Evolutionary conservation across 805 yeast genomes (phyloP).

Genomic region (Babjeviella inositovora): DNA sequence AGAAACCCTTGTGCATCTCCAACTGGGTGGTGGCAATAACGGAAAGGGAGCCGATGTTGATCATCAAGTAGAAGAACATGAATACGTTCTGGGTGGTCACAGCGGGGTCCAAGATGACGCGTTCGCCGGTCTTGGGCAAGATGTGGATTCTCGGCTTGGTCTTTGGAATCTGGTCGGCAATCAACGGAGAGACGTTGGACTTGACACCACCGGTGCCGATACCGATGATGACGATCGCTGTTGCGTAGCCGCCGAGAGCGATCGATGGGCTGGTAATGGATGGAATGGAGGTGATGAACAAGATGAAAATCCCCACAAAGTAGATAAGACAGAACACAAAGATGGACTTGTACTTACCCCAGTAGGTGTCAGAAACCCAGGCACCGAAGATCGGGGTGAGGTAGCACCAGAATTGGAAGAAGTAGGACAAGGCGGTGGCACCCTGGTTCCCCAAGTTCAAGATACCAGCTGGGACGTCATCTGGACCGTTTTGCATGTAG

Average conservation of each 20-base stretch:
- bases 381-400: conserved; percentile 71
- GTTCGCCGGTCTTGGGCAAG: conserved; percentile 43
- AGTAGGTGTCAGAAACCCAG: conserved; percentile 54
- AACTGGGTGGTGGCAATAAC: conserved; percentile 66
- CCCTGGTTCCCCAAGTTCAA: conserved; percentile 41
- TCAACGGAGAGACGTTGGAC: conserved; percentile 57
- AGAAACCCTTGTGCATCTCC: conserved; percentile 49
- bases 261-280: conserved; percentile 27
- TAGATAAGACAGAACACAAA: conserved; percentile 42
- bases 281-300: conserved; percentile 59
- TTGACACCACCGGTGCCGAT: conserved; percentile 74
- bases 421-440: conserved; percentile 59
- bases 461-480: conserved; percentile 28
- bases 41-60: conserved; percentile 61
- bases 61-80: conserved; percentile 62
- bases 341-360: conserved; percentile 62
- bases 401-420: conserved; percentile 74
- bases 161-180: conserved; percentile 61
- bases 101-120: conserved; percentile 53
- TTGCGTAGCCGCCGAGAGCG: conserved; percentile 47
- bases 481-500: conserved; percentile 53
- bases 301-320: conserved; percentile 41
- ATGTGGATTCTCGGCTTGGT: conserved; percentile 41
- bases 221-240: conserved; percentile 46
- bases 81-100: conserved; percentile 60